Evolutionary conservation across 345 rosid species (phyloP).

Genomic region (Turritis glabra): DNA sequence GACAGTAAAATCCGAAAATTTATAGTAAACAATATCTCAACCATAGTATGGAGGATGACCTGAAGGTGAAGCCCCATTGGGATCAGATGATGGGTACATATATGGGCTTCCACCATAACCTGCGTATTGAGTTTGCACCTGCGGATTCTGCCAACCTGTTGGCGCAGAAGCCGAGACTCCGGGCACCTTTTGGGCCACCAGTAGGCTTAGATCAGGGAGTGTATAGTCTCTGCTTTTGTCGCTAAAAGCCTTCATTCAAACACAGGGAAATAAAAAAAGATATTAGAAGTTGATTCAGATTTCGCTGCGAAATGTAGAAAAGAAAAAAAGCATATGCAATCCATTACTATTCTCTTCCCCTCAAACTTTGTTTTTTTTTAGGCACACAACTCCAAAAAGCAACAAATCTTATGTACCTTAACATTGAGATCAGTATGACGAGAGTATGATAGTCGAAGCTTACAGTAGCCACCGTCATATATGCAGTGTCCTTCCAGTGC

Average conservation of each 20-base stretch:
- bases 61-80: slow-evolving; percentile 37
- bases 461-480: slow-evolving; percentile 99
- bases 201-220: slow-evolving; percentile 57
- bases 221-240: slow-evolving; percentile 98
- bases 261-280: neutral
- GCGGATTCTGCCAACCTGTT: slow-evolving; percentile 68
- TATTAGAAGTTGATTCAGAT: slow-evolving; percentile 3
- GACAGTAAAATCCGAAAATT: slow-evolving; percentile 8
- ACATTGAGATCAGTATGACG: slow-evolving; percentile 99
- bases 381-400: slow-evolving; percentile 43
- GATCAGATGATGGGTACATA: slow-evolving; percentile 45
- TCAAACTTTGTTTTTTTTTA: neutral
- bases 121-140: slow-evolving; percentile 43
- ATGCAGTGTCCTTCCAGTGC: slow-evolving; percentile 98
- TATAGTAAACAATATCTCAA: slow-evolving; percentile 7
- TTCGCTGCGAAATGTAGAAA: slow-evolving; percentile 34
- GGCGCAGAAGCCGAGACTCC: slow-evolving; percentile 50
- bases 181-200: slow-evolving; percentile 52
- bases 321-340: slow-evolving; percentile 48
- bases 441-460: slow-evolving; percentile 99
- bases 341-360: slow-evolving; percentile 39
- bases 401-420: slow-evolving; percentile 80
- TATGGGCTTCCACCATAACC: slow-evolving; percentile 46
- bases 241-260: slow-evolving; percentile 66
- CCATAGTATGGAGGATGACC: slow-evolving; percentile 41